Base-by-base conservation (phyloP, 108 stramenopile genomes). In the Cylindrotheca closterium region DNA sequence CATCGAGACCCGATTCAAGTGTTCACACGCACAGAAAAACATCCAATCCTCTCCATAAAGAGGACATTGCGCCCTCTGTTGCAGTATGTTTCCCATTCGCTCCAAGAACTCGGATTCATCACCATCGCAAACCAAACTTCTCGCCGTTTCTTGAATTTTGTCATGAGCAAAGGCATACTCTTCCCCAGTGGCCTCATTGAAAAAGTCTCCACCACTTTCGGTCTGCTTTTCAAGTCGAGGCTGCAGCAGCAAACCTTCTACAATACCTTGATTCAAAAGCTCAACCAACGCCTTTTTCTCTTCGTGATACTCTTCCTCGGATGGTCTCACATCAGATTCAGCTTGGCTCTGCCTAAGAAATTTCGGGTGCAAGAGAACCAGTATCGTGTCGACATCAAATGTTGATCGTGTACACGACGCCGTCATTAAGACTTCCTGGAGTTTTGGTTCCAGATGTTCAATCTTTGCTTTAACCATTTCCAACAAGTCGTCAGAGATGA, bases 401-500 rank as follows among this genome's bases (percentile, higher is more conserved):
- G n/a, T n/a, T n/a, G n/a, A n/a, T n/a, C 51, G 62, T 3, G 53
- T 66, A 23, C 67, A 77, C 25, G 75, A 34, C 31, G 68, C 68
- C 10, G 66, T n/a, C 1, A 67, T 49, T 15, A 77, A 31, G 17
- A 60, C 42, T 33, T 58, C 4, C 30, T 65, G 70, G 7, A 77
- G 24, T 30, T 23, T 19, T 5, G 17, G 15, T 12, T 49, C 29
- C 21, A 66, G 23, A 2, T 31, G 22, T 15, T 56, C 24, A 8
- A 77, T 37, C 21, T 77, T 77, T 2, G 62, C 28, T 30, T 65
- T 55, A 15, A 77, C 55, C 64, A 69, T 67, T 4, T 47, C 58
- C n/a, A 77, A 30, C 29, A 77, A 65, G 67, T 71, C 68, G 42
- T 67, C 65, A 17, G 55, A 66, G 21, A 77, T 34, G 19, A 51